These are phyloP conservation scores for Penicillium sp. DNA, from an alignment of 2,329 filamentous ascomycete genomes.

Conservation along the genomic window DNA sequence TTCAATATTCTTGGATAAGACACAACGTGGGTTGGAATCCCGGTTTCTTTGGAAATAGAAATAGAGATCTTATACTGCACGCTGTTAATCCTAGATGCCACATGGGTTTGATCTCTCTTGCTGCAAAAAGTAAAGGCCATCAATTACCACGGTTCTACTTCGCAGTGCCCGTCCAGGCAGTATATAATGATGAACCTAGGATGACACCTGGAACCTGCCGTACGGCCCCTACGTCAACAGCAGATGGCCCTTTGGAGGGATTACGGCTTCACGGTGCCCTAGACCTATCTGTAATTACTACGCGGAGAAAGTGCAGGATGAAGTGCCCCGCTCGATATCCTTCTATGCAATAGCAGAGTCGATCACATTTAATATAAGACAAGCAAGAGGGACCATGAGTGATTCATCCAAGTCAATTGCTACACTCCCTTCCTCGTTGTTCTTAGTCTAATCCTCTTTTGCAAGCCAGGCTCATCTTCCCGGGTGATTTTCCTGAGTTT, in stretches of 20 bases:
- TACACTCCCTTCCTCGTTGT: neutral
- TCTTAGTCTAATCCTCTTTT: no score
- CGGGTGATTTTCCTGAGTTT: no score
- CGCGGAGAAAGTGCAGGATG: slow-evolving; percentile 4
- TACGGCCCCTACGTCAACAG: no score
- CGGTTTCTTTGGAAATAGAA: neutral
- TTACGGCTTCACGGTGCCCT: slow-evolving; percentile 26
- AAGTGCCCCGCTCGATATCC: slow-evolving; percentile 13
- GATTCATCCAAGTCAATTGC: slow-evolving; percentile 17
- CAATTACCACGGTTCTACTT: neutral
- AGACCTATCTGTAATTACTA: slow-evolving; percentile 30
- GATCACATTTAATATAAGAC: slow-evolving; percentile 9
- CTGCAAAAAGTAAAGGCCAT: neutral
- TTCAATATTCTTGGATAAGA: neutral
- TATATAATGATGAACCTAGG: no score
- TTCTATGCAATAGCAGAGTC: neutral
- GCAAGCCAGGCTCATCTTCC: no score
- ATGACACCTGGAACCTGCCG: no score
- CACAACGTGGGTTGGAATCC: neutral
- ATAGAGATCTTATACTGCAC: neutral
- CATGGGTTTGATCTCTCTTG: neutral
- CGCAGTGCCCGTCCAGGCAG: no score
- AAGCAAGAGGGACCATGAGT: slow-evolving; percentile 16
- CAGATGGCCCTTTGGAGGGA: no score
- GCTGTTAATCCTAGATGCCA: neutral